Percentiles rank a stretch among this genome's conserved stretches.
Conservation (phyloP, 2,329 filamentous ascomycete genomes). For the Chaetomium olivaceum region DNA sequence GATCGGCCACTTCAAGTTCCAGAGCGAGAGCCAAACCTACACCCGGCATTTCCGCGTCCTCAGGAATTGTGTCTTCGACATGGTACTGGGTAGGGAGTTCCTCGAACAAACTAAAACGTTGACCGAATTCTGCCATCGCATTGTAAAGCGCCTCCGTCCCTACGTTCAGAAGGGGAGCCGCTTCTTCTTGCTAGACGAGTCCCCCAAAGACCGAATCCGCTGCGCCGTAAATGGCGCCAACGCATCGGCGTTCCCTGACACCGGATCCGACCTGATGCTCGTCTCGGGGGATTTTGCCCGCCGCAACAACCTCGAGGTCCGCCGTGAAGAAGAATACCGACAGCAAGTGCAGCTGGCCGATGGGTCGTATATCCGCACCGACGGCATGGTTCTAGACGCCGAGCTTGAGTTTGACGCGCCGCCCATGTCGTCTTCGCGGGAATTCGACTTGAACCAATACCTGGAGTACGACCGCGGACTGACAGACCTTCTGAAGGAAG, state of each 20-base stretch:
- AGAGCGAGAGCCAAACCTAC: background rate
- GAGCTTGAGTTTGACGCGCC: background rate
- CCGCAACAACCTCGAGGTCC: constrained; percentile 6
- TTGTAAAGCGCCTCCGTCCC: background rate
- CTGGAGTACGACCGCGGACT: background rate
- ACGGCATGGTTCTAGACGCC: background rate
- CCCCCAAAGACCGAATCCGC: constrained; percentile 10
- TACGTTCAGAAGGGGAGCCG: background rate
- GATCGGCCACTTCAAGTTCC: background rate
- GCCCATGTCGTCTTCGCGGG: background rate
- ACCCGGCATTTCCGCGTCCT: background rate
- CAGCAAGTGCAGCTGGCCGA: background rate
- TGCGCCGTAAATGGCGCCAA: constrained; percentile 12
- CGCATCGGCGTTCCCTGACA: constrained; percentile 15
- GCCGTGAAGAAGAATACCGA: background rate
- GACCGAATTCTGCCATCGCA: background rate
- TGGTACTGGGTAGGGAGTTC: background rate
- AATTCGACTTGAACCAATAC: background rate
- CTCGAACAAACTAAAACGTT: background rate
- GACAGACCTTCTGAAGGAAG: background rate
- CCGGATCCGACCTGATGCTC: constrained; percentile 20
- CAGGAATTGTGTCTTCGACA: background rate
- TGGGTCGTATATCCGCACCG: background rate
- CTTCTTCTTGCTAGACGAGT: constrained; percentile 13
- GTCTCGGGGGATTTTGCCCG: constrained; percentile 16